Evolutionary conservation across 306 rosid genomes (phyloP).

Genomic region (Ceratonia siliqua): DNA sequence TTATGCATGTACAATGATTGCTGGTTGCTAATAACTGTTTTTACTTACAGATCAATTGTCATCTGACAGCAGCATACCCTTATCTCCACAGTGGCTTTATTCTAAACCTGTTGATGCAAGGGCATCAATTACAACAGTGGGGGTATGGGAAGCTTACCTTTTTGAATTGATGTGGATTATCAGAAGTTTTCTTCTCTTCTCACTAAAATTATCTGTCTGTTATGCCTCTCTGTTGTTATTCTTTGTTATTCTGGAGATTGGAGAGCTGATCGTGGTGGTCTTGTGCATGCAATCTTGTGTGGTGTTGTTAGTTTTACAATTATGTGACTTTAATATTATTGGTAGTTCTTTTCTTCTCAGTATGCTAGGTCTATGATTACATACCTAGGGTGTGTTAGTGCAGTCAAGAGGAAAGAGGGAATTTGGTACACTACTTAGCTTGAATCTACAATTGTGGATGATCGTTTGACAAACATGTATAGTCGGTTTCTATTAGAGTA

Average conservation of each 20-base stretch:
- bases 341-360: neutral
- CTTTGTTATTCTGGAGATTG: neutral
- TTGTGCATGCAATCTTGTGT: neutral
- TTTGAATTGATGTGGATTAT: conserved; percentile 13
- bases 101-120: conserved; percentile 63
- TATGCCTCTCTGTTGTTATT: neutral
- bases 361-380: neutral
- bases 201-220: neutral
- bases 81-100: conserved; percentile 81
- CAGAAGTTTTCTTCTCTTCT: neutral
- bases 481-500: neutral
- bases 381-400: neutral
- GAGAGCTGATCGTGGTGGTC: neutral
- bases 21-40: conserved; percentile 28
- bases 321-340: neutral
- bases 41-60: conserved; percentile 56
- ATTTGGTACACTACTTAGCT: neutral
- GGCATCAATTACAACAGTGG: conserved; percentile 39
- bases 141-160: conserved; percentile 43
- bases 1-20: neutral
- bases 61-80: conserved; percentile 62
- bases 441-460: neutral
- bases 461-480: neutral
- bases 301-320: neutral
- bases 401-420: neutral